phyloP scores from a whole-genome alignment of 371 early-diverging fungal genomes.

The Choanephora cucurbitarum region DNA sequence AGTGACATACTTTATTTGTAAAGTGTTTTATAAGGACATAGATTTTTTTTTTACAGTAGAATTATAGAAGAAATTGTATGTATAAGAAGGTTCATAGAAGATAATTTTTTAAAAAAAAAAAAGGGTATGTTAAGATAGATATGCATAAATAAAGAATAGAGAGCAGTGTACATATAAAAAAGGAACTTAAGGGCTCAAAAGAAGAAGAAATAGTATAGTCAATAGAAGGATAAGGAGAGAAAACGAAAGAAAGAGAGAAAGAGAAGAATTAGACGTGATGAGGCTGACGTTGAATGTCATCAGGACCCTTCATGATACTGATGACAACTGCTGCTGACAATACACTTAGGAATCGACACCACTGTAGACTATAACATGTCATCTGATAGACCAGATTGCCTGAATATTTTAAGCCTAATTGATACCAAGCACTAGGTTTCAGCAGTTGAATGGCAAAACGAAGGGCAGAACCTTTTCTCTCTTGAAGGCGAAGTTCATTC shows the following conservation, averaged over 20 bases:
- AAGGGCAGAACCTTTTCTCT: neutral
- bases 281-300: conserved; percentile 30
- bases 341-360: conserved; percentile 62
- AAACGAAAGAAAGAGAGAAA: conserved; percentile 5
- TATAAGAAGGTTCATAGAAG: conserved; percentile 4
- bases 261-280: conserved; percentile 1
- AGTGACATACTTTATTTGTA: too few relatives aligned
- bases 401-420: conserved; percentile 13
- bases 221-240: conserved; percentile 2
- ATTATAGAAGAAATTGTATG: neutral
- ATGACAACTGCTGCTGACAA: conserved; percentile 56
- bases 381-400: conserved; percentile 7
- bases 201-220: neutral
- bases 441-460: neutral
- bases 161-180: conserved; percentile 12
- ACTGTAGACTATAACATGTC: conserved; percentile 43
- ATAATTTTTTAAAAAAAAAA: neutral
- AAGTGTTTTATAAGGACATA: neutral
- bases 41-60: conserved; percentile 9
- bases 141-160: neutral
- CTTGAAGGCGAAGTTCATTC: conserved; percentile 25
- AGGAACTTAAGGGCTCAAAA: too few relatives aligned
- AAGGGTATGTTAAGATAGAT: conserved; percentile 3
- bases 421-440: conserved; percentile 17
- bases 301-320: conserved; percentile 63